Conservation (phyloP, 2,329 filamentous ascomycete genomes). For the Aspergillus transmontanensis region DNA sequence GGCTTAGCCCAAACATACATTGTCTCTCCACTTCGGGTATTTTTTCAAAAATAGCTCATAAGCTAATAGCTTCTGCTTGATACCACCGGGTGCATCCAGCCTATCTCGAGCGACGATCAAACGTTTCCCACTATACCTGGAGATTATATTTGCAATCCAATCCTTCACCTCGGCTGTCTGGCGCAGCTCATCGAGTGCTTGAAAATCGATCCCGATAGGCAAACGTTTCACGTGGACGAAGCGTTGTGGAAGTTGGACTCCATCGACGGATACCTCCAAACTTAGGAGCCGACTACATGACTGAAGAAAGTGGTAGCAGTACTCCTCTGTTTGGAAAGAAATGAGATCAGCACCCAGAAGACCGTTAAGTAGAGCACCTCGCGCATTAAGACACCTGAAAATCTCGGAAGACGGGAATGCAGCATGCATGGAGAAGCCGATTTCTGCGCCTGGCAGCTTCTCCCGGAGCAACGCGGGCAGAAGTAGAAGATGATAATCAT, state of each 20-base stretch:
- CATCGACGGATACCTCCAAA: constrained; percentile 81
- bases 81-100: constrained; percentile 85
- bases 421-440: constrained; percentile 92
- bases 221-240: constrained; percentile 82
- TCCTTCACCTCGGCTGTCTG: constrained; percentile 70
- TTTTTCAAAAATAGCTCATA: constrained; percentile 91
- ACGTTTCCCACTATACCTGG: constrained; percentile 81
- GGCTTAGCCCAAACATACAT: constrained; percentile 38
- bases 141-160: constrained; percentile 76
- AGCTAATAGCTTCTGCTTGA: constrained; percentile 86
- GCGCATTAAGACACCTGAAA: constrained; percentile 82
- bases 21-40: constrained; percentile 83
- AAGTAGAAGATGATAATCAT: constrained; percentile 90
- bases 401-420: constrained; percentile 95
- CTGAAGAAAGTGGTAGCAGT: constrained; percentile 88
- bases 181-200: constrained; percentile 69
- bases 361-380: constrained; percentile 81
- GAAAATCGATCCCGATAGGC: constrained; percentile 84
- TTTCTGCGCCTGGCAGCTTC: constrained; percentile 81
- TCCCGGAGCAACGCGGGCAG: constrained; percentile 84
- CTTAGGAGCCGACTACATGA: constrained; percentile 86
- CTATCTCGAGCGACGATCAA: constrained; percentile 93
- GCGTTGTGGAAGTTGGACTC: constrained; percentile 82
- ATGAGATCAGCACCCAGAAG: constrained; percentile 91
- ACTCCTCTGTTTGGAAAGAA: constrained; percentile 91